Conservation (phyloP, 495 filamentous ascomycete genomes). For the Podospora tetraspora region DNA sequence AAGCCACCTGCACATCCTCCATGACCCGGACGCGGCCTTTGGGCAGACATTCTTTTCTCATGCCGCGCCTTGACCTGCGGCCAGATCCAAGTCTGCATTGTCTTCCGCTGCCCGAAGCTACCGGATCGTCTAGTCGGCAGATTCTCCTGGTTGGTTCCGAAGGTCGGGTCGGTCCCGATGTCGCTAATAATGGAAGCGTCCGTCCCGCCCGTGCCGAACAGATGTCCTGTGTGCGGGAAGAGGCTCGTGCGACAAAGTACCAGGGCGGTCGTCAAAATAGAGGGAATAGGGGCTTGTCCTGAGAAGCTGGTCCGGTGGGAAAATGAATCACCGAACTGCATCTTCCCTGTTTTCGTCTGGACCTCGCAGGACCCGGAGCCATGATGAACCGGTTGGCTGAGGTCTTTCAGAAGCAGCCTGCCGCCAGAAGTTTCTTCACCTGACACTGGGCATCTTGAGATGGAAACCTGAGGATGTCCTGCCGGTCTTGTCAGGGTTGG, state of each 20-base stretch:
- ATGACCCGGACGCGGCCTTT: not conserved
- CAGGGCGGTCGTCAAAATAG: not conserved
- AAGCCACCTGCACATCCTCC: not conserved
- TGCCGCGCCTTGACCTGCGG: conserved; percentile 8
- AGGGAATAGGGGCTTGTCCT: not conserved
- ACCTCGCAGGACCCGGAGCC: not conserved
- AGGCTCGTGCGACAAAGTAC: not conserved
- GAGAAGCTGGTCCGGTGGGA: not conserved
- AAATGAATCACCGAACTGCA: conserved; percentile 3
- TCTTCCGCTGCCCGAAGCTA: conserved; percentile 4
- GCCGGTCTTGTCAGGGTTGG: conserved; percentile 5
- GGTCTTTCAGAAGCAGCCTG: not conserved
- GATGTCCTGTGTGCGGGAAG: not conserved
- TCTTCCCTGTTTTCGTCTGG: not conserved
- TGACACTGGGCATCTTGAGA: not conserved
- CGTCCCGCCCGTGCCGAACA: not conserved
- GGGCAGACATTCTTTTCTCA: conserved; percentile 7
- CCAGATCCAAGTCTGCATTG: conserved; percentile 3
- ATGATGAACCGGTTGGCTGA: not conserved
- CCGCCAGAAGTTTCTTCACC: not conserved
- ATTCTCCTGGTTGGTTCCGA: not conserved
- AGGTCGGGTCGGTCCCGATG: not conserved
- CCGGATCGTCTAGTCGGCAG: conserved; percentile 6
- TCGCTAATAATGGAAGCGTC: conserved; percentile 4
- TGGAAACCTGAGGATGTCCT: conserved; percentile 2